These are phyloP conservation scores for Cupressus sempervirens DNA, from an alignment of 75 land plant genomes.

Conservation along the genomic window DNA sequence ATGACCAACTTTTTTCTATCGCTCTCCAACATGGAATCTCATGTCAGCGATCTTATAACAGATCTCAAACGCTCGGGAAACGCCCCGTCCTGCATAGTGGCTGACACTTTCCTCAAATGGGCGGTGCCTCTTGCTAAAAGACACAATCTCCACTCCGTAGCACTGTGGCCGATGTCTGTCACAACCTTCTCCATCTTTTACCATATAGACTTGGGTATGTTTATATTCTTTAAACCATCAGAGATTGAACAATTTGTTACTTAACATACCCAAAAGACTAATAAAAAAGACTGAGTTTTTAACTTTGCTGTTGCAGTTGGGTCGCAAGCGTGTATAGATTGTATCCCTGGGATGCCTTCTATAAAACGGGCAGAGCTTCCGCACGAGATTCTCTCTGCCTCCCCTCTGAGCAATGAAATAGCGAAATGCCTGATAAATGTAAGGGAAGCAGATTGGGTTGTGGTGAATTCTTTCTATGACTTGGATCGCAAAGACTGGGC, in stretches of 20 bases:
- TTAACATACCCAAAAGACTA: too few relatives aligned
- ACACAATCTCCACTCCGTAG: background rate
- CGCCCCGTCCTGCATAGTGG: background rate
- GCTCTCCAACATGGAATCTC: background rate
- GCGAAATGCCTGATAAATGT: background rate
- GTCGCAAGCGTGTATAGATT: background rate
- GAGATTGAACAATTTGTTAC: background rate
- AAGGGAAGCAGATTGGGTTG: background rate
- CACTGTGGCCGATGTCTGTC: background rate
- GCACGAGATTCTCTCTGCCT: too few relatives aligned
- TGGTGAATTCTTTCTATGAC: background rate
- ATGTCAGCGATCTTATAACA: background rate
- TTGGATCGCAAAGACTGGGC: too few relatives aligned
- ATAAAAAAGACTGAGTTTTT: too few relatives aligned
- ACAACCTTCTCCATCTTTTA: background rate
- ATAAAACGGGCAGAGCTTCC: background rate
- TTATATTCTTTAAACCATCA: background rate
- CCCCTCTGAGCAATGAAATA: background rate
- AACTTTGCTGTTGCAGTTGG: background rate
- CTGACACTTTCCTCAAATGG: background rate
- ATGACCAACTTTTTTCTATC: background rate
- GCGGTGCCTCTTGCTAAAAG: background rate
- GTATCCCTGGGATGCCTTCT: background rate
- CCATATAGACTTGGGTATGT: background rate
- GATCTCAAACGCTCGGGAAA: background rate